Evolutionary conservation across 768 basidiomycete genomes (phyloP).

Genomic region (Daedaleopsis sinensis): DNA sequence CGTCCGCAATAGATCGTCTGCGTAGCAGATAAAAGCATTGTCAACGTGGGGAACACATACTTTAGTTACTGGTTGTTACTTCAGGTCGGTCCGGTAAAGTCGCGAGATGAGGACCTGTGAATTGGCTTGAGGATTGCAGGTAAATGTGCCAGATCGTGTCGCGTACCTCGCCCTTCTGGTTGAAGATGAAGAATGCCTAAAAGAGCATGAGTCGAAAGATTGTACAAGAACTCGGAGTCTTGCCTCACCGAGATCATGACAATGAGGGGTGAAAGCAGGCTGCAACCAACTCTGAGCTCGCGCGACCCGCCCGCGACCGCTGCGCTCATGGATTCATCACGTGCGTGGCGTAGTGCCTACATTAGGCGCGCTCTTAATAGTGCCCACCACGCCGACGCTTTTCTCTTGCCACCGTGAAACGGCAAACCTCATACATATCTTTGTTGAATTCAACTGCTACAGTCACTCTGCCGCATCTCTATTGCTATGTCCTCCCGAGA

Average conservation of each 20-base stretch:
- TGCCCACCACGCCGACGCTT: no score
- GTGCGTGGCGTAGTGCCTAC: not conserved
- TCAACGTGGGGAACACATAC: not conserved
- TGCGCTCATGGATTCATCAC: not conserved
- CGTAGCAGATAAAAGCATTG: not conserved
- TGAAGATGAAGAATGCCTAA: conserved; percentile 98
- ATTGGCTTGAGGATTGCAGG: not conserved
- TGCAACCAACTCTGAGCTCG: not conserved
- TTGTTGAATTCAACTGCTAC: no score
- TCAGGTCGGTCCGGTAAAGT: conserved; percentile 95
- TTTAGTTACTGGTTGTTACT: conserved; percentile 51
- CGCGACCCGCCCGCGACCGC: not conserved
- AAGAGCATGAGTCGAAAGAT: no score
- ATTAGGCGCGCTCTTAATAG: not conserved
- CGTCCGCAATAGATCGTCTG: conserved; percentile 95
- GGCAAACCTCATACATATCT: not conserved
- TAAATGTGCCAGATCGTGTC: not conserved
- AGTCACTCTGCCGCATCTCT: no score
- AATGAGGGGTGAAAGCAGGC: not conserved
- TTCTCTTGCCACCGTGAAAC: not conserved
- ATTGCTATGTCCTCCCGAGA: no score
- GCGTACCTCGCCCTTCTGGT: conserved; percentile 96
- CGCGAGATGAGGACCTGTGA: conserved; percentile 91
- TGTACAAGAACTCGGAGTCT: no score
- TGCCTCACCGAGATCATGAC: conserved; percentile 51